phyloP scores from a whole-genome alignment of 1,284 basidiomycete genomes.

The Ceratobasidium sp. region DNA sequence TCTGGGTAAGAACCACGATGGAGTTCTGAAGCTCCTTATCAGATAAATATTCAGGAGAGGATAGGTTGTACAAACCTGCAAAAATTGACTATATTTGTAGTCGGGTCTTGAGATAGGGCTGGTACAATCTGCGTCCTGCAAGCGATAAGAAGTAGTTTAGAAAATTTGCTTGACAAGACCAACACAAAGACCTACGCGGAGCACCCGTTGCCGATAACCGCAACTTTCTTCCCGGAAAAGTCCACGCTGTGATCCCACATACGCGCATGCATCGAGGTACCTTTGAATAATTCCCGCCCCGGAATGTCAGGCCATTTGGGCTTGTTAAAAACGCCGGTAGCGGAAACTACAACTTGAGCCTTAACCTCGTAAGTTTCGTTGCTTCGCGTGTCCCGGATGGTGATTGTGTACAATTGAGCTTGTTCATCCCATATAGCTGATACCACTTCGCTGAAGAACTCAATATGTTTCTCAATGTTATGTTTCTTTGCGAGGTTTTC shows the following conservation, averaged over 20 bases:
- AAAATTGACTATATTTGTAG: constrained; percentile 19
- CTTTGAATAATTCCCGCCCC: constrained; percentile 29
- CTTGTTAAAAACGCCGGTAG: constrained; percentile 36
- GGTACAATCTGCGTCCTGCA: constrained; percentile 36
- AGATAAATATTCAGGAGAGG: background rate
- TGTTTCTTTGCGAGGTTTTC: constrained; percentile 43
- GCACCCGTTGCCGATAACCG: constrained; percentile 35
- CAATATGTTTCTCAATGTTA: constrained; percentile 39
- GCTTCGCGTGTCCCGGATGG: constrained; percentile 35
- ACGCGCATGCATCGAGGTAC: constrained; percentile 34
- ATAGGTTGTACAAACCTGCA: constrained; percentile 4
- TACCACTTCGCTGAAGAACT: constrained; percentile 39
- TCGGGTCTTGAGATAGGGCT: background rate
- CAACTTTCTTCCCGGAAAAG: constrained; percentile 24
- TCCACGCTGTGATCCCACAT: constrained; percentile 37
- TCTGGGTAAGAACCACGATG: constrained; percentile 16
- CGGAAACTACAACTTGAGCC: constrained; percentile 39
- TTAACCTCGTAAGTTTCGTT: constrained; percentile 34
- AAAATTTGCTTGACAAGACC: background rate
- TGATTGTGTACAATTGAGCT: constrained; percentile 34
- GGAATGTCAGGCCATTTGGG: constrained; percentile 39
- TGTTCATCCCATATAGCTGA: constrained; percentile 43
- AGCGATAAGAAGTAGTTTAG: background rate
- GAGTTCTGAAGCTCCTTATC: background rate
- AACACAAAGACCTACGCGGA: constrained; percentile 6